These are phyloP conservation scores for Psidium friedrichsthalianum DNA, from an alignment of 345 rosid genomes.

Conservation along the genomic window DNA sequence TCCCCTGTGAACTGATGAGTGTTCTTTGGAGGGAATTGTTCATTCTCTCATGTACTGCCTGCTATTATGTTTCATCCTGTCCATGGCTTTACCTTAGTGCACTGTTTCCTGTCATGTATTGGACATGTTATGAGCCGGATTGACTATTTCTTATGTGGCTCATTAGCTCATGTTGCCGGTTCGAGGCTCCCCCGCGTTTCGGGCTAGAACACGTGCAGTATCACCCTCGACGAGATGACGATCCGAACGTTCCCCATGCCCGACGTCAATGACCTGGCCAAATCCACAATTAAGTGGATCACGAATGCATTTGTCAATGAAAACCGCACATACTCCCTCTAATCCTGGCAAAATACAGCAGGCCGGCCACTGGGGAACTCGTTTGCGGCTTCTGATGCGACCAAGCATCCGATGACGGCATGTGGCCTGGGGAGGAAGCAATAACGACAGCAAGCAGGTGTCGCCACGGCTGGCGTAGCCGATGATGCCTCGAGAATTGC, in stretches of 20 bases:
- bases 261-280: neutral
- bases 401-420: neutral
- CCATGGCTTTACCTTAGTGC: neutral
- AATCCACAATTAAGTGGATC: neutral
- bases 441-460: accelerated
- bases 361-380: neutral
- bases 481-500: neutral
- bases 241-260: neutral
- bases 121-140: neutral
- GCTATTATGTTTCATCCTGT: neutral
- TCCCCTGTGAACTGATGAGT: neutral
- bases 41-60: constrained; percentile 13
- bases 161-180: neutral
- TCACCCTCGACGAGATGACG: neutral
- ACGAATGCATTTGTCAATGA: neutral
- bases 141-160: neutral
- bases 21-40: constrained; percentile 23
- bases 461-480: neutral
- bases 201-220: neutral
- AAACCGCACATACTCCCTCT: neutral
- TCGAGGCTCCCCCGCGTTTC: neutral
- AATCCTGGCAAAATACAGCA: neutral
- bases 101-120: neutral
- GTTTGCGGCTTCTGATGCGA: neutral
- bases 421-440: neutral